Conservation (phyloP, 257 asterid genomes). For the Nicotiana sylvestris region DNA sequence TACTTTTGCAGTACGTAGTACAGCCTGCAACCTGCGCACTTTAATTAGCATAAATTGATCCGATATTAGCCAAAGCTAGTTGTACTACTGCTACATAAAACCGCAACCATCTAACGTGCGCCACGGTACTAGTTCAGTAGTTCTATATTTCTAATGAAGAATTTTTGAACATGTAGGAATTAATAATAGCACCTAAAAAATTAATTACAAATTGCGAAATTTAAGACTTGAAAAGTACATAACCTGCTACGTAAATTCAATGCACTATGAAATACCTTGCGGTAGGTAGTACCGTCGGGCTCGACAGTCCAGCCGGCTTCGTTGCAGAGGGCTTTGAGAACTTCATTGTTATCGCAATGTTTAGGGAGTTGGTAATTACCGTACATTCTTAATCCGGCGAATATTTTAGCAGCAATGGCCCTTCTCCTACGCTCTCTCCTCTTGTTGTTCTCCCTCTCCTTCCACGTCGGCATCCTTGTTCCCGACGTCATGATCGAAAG, state of each 20-base stretch:
- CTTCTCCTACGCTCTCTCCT: conserved; percentile 67
- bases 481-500: conserved; percentile 36
- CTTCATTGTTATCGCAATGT: conserved; percentile 75
- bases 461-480: conserved; percentile 66
- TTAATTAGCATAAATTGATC: conserved; percentile 16
- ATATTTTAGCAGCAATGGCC: conserved; percentile 67
- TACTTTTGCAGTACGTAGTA: conserved; percentile 9
- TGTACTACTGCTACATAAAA: neutral
- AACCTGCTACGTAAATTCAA: neutral
- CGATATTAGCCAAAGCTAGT: neutral
- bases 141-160: neutral
- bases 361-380: conserved; percentile 64
- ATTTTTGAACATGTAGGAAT: neutral
- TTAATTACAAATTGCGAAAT: too few relatives aligned
- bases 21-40: conserved; percentile 7
- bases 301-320: conserved; percentile 77
- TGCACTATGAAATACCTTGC: conserved; percentile 32
- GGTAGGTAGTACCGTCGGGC: conserved; percentile 71
- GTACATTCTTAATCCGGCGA: conserved; percentile 60
- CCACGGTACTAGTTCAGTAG: neutral
- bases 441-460: conserved; percentile 80
- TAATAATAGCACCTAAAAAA: neutral
- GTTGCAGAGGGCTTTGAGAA: conserved; percentile 69
- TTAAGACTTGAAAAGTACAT: too few relatives aligned
- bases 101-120: conserved; percentile 18